phyloP scores from a whole-genome alignment of 345 rosid species.

The Sisymbrium altissimum region DNA sequence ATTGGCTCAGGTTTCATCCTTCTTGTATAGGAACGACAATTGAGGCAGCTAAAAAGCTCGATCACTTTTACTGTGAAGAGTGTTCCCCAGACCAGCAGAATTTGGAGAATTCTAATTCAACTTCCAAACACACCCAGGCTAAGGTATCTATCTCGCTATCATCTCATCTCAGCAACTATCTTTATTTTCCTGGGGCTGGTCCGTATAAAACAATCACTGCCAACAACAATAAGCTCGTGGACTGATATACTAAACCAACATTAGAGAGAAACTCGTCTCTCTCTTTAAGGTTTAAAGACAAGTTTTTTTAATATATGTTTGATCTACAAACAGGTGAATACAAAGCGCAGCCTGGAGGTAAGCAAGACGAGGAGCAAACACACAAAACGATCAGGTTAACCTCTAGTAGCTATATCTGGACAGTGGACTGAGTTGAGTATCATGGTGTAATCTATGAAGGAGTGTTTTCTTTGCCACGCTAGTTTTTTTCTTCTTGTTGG shows the following conservation, averaged over 20 bases:
- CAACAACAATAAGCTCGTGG: neutral
- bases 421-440: neutral
- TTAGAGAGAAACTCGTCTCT: neutral
- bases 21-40: slow-evolving; percentile 83
- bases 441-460: neutral
- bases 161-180: neutral
- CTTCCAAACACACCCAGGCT: slow-evolving; percentile 47
- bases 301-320: neutral
- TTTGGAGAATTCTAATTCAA: slow-evolving; percentile 52
- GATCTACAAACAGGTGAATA: slow-evolving; percentile 18
- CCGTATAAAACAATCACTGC: neutral
- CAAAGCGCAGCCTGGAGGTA: slow-evolving; percentile 21
- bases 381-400: slow-evolving; percentile 21
- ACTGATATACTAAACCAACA: neutral
- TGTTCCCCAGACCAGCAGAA: slow-evolving; percentile 68
- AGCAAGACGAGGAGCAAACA: slow-evolving; percentile 23
- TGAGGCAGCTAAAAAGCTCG: slow-evolving; percentile 80
- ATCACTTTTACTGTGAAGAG: slow-evolving; percentile 80
- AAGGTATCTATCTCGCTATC: slow-evolving; percentile 53
- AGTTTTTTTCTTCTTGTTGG: neutral
- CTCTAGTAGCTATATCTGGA: neutral
- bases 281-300: neutral
- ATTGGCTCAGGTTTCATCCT: slow-evolving; percentile 97
- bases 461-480: slow-evolving; percentile 6
- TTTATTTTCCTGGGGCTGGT: neutral